phyloP scores from a whole-genome alignment of 2,329 filamentous ascomycete species.

The Ophiostoma pallidulum region DNA sequence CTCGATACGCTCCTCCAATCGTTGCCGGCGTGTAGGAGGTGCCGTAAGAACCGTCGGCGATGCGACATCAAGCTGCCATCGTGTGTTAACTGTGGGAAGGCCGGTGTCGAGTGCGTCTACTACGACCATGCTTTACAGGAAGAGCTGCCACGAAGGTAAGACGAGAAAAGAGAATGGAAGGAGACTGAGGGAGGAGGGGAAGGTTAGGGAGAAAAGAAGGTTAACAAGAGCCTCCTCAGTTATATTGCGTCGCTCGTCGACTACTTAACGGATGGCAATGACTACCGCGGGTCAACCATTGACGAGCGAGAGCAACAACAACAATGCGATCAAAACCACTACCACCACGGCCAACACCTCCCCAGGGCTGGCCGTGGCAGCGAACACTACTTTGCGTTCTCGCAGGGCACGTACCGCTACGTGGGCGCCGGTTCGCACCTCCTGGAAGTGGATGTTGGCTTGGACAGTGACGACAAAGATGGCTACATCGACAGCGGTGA shows the following conservation, averaged over 20 bases:
- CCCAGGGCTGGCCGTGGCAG: too few relatives aligned
- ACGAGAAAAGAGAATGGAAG: too few relatives aligned
- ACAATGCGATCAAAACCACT: too few relatives aligned
- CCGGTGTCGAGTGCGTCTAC: conserved; percentile 7
- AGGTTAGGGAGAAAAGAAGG: too few relatives aligned
- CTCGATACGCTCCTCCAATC: neutral
- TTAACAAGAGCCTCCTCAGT: neutral
- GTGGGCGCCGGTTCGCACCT: conserved; percentile 1
- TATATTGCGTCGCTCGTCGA: conserved; percentile 7
- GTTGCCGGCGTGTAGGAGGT: conserved; percentile 6
- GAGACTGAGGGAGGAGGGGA: too few relatives aligned
- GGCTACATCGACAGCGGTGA: too few relatives aligned
- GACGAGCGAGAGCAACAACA: too few relatives aligned
- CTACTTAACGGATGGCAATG: neutral
- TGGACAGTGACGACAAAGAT: too few relatives aligned
- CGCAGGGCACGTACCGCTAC: conserved; percentile 5
- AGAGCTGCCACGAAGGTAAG: conserved; percentile 2
- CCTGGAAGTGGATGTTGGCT: neutral
- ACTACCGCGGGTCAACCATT: neutral
- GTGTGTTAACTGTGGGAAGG: conserved; percentile 5
- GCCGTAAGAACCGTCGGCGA: conserved; percentile 4
- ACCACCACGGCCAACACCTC: too few relatives aligned
- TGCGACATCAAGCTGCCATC: conserved; percentile 5
- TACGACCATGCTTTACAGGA: conserved; percentile 8
- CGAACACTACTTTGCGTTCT: conserved; percentile 2